phyloP scores from a whole-genome alignment of 169 alveolate genomes.

The Eimeria falciformis region DNA sequence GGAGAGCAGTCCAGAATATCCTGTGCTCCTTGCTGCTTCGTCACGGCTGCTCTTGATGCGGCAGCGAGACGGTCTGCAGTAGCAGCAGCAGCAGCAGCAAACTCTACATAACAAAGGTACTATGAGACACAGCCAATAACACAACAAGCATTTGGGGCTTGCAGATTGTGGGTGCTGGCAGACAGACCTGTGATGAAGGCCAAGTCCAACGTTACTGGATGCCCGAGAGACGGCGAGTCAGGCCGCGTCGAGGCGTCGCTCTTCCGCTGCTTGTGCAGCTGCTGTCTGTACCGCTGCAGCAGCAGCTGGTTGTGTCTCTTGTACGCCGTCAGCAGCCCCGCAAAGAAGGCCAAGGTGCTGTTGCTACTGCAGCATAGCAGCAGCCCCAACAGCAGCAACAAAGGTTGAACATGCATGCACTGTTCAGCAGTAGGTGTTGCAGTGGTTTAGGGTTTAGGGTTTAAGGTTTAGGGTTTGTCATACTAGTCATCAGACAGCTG shows the following conservation, averaged over 20 bases:
- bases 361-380: slow-evolving; percentile 19
- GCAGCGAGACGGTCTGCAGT: slow-evolving; percentile 35
- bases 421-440: neutral
- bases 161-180: too few relatives aligned
- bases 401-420: neutral
- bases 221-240: neutral
- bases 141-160: too few relatives aligned
- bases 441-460: neutral
- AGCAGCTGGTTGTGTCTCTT: slow-evolving; percentile 38
- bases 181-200: neutral
- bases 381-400: slow-evolving; percentile 47
- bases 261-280: slow-evolving; percentile 51
- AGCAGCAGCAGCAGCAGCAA: neutral
- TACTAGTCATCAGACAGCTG: neutral
- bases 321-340: slow-evolving; percentile 48
- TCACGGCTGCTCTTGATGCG: slow-evolving; percentile 24
- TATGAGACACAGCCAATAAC: too few relatives aligned
- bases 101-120: neutral
- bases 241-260: slow-evolving; percentile 15
- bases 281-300: slow-evolving; percentile 44
- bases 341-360: slow-evolving; percentile 38
- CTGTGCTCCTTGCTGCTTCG: slow-evolving; percentile 10
- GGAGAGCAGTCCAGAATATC: neutral
- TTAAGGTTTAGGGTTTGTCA: neutral
- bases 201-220: slow-evolving; percentile 12